Percentiles rank a stretch among this genome's conserved stretches.
Evolutionary conservation across 1,139 yeast species (phyloP).

Genomic region (Candida sanyaensis): DNA sequence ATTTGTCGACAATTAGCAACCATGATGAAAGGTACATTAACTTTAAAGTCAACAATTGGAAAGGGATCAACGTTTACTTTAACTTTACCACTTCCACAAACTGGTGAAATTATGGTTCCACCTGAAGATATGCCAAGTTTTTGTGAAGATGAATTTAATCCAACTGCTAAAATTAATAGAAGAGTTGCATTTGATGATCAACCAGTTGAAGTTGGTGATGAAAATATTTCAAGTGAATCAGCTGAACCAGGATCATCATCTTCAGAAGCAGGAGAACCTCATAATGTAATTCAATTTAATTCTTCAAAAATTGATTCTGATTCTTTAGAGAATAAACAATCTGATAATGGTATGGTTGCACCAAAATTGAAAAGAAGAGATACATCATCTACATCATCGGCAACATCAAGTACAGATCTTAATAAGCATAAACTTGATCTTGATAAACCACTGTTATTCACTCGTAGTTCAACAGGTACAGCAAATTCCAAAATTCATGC

Average conservation of each 20-base stretch:
- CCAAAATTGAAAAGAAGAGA: conserved; percentile 3
- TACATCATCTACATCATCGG: conserved; percentile 2
- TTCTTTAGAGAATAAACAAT: not conserved
- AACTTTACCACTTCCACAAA: conserved; percentile 75
- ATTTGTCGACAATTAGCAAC: conserved; percentile 89
- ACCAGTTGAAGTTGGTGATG: conserved; percentile 14
- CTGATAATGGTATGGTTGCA: not conserved
- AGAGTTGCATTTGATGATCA: conserved; percentile 37
- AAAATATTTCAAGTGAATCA: not conserved
- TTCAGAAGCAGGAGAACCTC: not conserved
- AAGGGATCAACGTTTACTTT: conserved; percentile 81
- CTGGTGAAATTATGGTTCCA: conserved; percentile 55
- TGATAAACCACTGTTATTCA: conserved; percentile 43
- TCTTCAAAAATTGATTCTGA: not conserved
- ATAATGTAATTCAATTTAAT: not conserved
- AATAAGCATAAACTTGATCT: conserved; percentile 3
- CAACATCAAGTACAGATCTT: not conserved
- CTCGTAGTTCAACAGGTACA: conserved; percentile 59
- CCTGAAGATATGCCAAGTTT: conserved; percentile 40
- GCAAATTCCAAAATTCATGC: conserved; percentile 38
- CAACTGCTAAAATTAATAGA: conserved; percentile 35
- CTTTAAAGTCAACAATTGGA: conserved; percentile 67
- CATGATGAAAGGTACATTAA: conserved; percentile 85
- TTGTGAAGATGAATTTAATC: conserved; percentile 48
- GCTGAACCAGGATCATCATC: conserved; percentile 1